phyloP scores from a whole-genome alignment of 306 rosid genomes.

The Dryas octopetala region DNA sequence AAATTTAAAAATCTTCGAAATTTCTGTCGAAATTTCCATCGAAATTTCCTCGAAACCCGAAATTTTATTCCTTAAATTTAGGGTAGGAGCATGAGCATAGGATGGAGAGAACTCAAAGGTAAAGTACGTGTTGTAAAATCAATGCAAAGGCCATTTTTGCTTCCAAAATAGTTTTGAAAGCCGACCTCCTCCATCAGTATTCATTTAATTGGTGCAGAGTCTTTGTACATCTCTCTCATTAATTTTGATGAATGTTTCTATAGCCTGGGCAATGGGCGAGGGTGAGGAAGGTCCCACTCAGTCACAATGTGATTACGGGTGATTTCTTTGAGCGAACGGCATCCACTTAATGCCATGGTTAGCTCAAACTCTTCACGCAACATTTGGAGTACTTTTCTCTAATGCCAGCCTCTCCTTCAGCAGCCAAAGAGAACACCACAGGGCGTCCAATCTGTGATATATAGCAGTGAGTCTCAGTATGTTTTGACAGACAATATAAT shows the following conservation, averaged over 20 bases:
- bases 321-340: slow-evolving; percentile 81
- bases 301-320: slow-evolving; percentile 80
- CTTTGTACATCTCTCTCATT: too few relatives aligned
- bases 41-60: too few relatives aligned
- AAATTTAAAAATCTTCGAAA: too few relatives aligned
- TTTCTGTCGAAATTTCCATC: too few relatives aligned
- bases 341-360: slow-evolving; percentile 93
- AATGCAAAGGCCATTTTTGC: slow-evolving; percentile 40
- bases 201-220: too few relatives aligned
- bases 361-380: slow-evolving; percentile 87
- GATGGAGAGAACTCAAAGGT: slow-evolving; percentile 43
- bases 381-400: slow-evolving; percentile 83
- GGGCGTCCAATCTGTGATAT: slow-evolving; percentile 80
- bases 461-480: neutral
- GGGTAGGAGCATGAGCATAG: slow-evolving; percentile 43
- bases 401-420: slow-evolving; percentile 86
- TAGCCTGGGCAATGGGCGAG: slow-evolving; percentile 22
- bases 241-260: neutral
- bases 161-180: slow-evolving; percentile 23
- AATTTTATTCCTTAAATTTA: too few relatives aligned
- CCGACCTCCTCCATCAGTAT: too few relatives aligned
- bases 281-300: slow-evolving; percentile 71
- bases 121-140: slow-evolving; percentile 32
- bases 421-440: slow-evolving; percentile 84
- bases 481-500: neutral